phyloP scores from a whole-genome alignment of 331 rosid species.

The Malus hybrid region DNA sequence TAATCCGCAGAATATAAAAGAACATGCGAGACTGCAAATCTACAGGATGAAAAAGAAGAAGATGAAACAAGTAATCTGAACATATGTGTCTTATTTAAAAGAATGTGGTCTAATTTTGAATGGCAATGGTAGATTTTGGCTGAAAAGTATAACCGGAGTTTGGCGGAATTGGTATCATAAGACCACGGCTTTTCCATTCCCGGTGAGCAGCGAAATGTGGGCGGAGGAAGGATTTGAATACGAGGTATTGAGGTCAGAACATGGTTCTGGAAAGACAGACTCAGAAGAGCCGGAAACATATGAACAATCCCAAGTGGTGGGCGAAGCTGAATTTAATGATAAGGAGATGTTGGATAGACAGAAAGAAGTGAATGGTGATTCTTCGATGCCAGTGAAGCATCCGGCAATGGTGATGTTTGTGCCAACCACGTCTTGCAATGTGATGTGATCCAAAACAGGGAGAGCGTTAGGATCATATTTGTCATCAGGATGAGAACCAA shows the following conservation, averaged over 20 bases:
- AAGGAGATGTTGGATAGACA: slow-evolving; percentile 76
- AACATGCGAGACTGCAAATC: slow-evolving; percentile 62
- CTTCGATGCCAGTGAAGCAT: slow-evolving; percentile 56
- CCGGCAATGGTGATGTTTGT: slow-evolving; percentile 68
- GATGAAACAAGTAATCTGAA: slow-evolving; percentile 39
- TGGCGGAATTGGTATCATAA: slow-evolving; percentile 36
- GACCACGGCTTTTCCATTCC: slow-evolving; percentile 38
- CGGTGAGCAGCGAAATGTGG: slow-evolving; percentile 37
- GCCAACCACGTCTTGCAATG: slow-evolving; percentile 63
- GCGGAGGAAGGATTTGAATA: slow-evolving; percentile 31
- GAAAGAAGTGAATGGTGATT: slow-evolving; percentile 83
- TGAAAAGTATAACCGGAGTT: slow-evolving; percentile 24
- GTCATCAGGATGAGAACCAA: slow-evolving; percentile 85
- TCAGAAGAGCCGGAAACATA: slow-evolving; percentile 70
- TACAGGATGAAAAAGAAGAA: slow-evolving; percentile 34
- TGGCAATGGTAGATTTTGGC: slow-evolving; percentile 27
- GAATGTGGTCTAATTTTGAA: slow-evolving; percentile 51
- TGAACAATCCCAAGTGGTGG: slow-evolving; percentile 68
- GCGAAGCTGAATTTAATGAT: slow-evolving; percentile 38
- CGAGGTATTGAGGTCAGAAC: slow-evolving; percentile 47
- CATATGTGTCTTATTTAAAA: slow-evolving; percentile 57
- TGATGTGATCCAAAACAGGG: slow-evolving; percentile 58
- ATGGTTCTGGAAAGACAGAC: slow-evolving; percentile 73
- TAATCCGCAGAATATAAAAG: slow-evolving; percentile 47
- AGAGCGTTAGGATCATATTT: slow-evolving; percentile 80